Evolutionary conservation across 2,329 filamentous ascomycete species (phyloP).

Genomic region (Ampelomyces quisqualis): DNA sequence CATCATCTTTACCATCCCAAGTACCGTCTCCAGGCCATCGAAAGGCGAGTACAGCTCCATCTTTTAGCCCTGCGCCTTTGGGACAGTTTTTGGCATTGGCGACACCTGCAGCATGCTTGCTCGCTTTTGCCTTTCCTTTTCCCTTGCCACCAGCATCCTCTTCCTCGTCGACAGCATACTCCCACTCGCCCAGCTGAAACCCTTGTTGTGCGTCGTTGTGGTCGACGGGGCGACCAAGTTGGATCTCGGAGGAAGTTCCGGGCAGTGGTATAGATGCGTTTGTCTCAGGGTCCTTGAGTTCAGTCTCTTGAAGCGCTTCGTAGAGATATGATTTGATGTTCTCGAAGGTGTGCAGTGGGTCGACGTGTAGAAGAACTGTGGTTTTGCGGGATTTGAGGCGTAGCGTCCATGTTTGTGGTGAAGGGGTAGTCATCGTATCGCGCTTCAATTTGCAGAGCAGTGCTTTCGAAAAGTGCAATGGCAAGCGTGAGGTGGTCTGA

Average conservation of each 20-base stretch:
- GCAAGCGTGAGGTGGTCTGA: neutral
- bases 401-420: slow-evolving; percentile 44
- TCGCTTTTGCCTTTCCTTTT: slow-evolving; percentile 40
- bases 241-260: slow-evolving; percentile 40
- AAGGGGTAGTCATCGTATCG: slow-evolving; percentile 23
- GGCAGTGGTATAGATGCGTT: slow-evolving; percentile 44
- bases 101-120: neutral
- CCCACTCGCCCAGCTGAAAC: slow-evolving; percentile 43
- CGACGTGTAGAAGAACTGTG: slow-evolving; percentile 50
- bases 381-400: slow-evolving; percentile 51
- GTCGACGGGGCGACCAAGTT: slow-evolving; percentile 47
- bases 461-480: neutral
- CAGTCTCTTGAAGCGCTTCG: slow-evolving; percentile 45
- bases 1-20: slow-evolving; percentile 18
- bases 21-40: slow-evolving; percentile 34
- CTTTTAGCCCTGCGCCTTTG: slow-evolving; percentile 40
- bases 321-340: slow-evolving; percentile 47
- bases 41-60: slow-evolving; percentile 42
- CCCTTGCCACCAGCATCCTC: slow-evolving; percentile 40
- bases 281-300: slow-evolving; percentile 32
- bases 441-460: too few species aligned
- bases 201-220: slow-evolving; percentile 44
- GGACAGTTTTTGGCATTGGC: slow-evolving; percentile 30
- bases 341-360: slow-evolving; percentile 46
- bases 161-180: slow-evolving; percentile 24